Conservation (phyloP, 1,284 basidiomycete species). For the Ceratobasidium sp. region DNA sequence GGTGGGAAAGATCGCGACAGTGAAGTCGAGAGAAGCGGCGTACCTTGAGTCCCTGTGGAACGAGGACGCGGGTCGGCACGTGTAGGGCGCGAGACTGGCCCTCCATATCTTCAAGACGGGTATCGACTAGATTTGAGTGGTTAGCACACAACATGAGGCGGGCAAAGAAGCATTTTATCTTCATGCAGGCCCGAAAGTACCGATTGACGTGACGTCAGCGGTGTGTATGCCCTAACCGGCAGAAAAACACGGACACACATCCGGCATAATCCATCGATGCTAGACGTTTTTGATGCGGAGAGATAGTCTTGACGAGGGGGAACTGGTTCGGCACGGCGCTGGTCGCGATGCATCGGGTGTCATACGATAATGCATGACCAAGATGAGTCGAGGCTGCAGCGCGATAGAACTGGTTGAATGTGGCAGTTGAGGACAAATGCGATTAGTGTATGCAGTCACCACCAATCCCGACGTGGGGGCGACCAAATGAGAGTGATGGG, state of each 20-base stretch:
- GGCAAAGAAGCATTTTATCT: neutral
- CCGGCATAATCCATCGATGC: neutral
- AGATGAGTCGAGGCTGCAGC: neutral
- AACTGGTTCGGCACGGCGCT: neutral
- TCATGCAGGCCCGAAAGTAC: conserved; percentile 10
- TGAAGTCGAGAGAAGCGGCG: neutral
- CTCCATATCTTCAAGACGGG: no score
- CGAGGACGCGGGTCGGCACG: conserved; percentile 6
- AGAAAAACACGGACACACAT: neutral
- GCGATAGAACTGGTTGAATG: neutral
- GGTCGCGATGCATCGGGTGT: neutral
- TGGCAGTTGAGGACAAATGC: neutral
- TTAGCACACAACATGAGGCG: conserved; percentile 3
- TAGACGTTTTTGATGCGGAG: conserved; percentile 12
- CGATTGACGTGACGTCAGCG: conserved; percentile 21
- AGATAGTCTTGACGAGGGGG: conserved; percentile 15
- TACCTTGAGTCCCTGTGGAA: neutral
- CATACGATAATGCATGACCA: neutral
- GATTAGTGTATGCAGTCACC: neutral
- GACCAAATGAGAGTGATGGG: conserved; percentile 2
- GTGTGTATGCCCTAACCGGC: neutral
- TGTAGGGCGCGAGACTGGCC: conserved; percentile 9
- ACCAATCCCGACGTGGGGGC: neutral
- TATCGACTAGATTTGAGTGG: conserved; percentile 24
- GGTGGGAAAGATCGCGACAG: conserved; percentile 26